Percentiles rank a stretch among this genome's conserved stretches.
Evolutionary conservation across 2,329 filamentous ascomycete species (phyloP).

Genomic region (Penicillium fuscoglaucum): DNA sequence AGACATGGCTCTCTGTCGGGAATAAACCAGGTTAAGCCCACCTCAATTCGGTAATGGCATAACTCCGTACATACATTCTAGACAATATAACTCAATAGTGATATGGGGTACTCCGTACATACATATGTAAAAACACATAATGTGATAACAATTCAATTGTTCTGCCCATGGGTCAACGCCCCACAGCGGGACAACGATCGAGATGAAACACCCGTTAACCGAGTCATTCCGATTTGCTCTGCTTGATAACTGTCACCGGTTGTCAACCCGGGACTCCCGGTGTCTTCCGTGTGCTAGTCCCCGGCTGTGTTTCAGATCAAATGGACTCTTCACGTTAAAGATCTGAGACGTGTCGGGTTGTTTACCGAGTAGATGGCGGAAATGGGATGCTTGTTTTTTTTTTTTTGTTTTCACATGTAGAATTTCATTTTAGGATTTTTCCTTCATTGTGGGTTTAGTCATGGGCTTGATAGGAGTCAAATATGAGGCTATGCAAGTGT

Average conservation of each 20-base stretch:
- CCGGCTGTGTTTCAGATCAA: conserved; percentile 14
- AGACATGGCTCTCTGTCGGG: background rate
- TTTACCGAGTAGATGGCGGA: background rate
- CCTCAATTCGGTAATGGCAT: background rate
- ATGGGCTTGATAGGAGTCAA: background rate
- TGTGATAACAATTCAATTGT: background rate
- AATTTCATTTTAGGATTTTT: background rate
- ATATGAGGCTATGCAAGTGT: too few species aligned
- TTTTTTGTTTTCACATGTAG: background rate
- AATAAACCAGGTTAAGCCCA: background rate
- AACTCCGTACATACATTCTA: background rate
- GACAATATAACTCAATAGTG: background rate
- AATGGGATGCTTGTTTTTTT: background rate
- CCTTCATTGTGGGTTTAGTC: background rate
- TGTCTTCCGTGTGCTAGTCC: conserved; percentile 20
- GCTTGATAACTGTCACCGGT: conserved; percentile 6
- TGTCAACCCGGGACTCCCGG: conserved; percentile 21
- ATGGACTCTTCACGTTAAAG: background rate
- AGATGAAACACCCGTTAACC: conserved; percentile 26
- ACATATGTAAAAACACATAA: background rate
- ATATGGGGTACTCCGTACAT: too few species aligned
- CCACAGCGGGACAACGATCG: conserved; percentile 30
- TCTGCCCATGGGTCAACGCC: conserved; percentile 5
- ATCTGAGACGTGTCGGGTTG: background rate
- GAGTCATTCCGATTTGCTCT: conserved; percentile 30